Evolutionary conservation across 1,139 yeast species (phyloP).

Genomic region (Sugiyamaella castrensis): DNA sequence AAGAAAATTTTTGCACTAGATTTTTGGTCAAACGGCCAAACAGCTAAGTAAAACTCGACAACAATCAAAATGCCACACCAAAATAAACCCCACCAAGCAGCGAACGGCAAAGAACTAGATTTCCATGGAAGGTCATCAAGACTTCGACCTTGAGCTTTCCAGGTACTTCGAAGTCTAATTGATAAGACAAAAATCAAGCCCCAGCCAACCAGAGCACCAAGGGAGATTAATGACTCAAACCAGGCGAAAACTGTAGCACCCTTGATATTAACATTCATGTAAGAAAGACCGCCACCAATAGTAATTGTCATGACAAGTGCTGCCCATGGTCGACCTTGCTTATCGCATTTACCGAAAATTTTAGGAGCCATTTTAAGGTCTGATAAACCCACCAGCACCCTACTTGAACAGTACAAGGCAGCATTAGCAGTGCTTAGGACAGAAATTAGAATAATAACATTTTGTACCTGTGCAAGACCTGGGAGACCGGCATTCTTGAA

Average conservation of each 20-base stretch:
- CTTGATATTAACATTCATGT: slow-evolving; percentile 55
- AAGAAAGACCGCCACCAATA: slow-evolving; percentile 46
- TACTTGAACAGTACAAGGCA: slow-evolving; percentile 59
- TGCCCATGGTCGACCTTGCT: slow-evolving; percentile 56
- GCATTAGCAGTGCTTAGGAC: slow-evolving; percentile 72
- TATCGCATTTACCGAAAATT: slow-evolving; percentile 43
- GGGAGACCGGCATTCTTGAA: slow-evolving; percentile 65
- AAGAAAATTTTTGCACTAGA: slow-evolving; percentile 28
- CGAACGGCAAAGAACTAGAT: slow-evolving; percentile 11
- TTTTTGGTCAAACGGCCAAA: slow-evolving; percentile 26
- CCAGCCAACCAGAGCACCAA: slow-evolving; percentile 71
- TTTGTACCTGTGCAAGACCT: slow-evolving; percentile 58
- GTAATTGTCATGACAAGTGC: slow-evolving; percentile 46
- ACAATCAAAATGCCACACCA: slow-evolving; percentile 26
- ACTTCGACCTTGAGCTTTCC: slow-evolving; percentile 52
- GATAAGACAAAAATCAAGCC: slow-evolving; percentile 61
- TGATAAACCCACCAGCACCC: slow-evolving; percentile 58
- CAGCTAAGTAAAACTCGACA: slow-evolving; percentile 31
- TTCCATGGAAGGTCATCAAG: slow-evolving; percentile 49
- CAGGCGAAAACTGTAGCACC: slow-evolving; percentile 70
- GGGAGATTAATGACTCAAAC: slow-evolving; percentile 72
- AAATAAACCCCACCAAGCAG: slow-evolving; percentile 28
- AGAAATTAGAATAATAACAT: slow-evolving; percentile 56
- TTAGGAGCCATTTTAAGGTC: slow-evolving; percentile 50
- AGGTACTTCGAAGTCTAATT: slow-evolving; percentile 59